Base-by-base conservation (phyloP, 768 basidiomycete genomes). In the Tubosaeta sp. region DNA sequence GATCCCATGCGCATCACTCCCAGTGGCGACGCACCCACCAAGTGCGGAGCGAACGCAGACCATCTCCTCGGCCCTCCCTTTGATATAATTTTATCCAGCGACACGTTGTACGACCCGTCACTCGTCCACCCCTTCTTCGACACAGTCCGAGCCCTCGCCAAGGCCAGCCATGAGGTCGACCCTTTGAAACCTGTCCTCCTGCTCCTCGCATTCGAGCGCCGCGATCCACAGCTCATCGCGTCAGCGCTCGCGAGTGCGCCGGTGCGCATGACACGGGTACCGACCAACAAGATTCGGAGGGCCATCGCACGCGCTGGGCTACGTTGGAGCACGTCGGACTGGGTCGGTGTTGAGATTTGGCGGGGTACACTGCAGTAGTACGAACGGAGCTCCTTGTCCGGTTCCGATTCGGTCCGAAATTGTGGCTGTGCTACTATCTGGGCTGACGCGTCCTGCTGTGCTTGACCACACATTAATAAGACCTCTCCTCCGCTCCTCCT, bases 271-370 rank as follows among this genome's bases (percentile, higher is more conserved):
- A 76, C 79, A 43, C 81, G 81, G 10, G 72, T 95, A 19, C 77
- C 82, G 2, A 74, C 71, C 16, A 77, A 71, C 34, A 86, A 83
- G 62, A 59, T 94, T 13, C 67, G 66, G 33, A 85, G 82, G 60
- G 80, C 80, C 5, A 70, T 91, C 56, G 76, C 76, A 50, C 84
- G 80, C 58, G 74, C 72, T 12, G 79, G 81, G 3, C 64, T 80
- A 37, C 67, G 71, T 4, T 92, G 89, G 89, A 69, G 71, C 12
- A 75, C 70, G 60, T 76, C 76, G 6, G 90, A 91, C 47, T 93
- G 90, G 88, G 86, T 86, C 22, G 88, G 78, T 5, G 75, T 93
- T 25, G 89, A 94, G 70, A 75, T 95, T 41, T 93, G 88, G 88
- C 85, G 14, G 22, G 62, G 41, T 16, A 17, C 10, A 32, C 25